Base-by-base conservation (phyloP, 2,329 filamentous ascomycete genomes). In the Tolypocladium guangdongense region DNA sequence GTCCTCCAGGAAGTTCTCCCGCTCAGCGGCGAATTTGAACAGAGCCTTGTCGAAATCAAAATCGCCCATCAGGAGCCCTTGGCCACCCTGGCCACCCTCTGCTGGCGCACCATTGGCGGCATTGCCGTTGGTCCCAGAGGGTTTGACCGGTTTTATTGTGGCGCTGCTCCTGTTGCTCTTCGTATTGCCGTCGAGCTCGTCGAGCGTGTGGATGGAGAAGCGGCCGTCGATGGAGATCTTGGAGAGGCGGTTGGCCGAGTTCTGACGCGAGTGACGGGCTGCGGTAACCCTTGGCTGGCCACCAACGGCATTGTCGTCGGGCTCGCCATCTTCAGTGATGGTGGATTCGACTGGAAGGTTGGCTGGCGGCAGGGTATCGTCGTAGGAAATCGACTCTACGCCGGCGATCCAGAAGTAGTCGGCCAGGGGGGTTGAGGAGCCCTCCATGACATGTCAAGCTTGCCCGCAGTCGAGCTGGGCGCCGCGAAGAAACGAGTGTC, bases 11-110 rank as follows among this genome's bases (percentile, higher is more conserved):
- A 99, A 99, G 56, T 86, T 87, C 63, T 99, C 93, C 59, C 93
- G 80, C 73, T 97, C 92, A n/a, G 86, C 87, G 47, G 93, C 90
- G 68, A 99, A 99, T 72, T 96, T 97, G 63, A 90, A 75, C 60
- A 99, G 77, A 30, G 93, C 92, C 64, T 88, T 85, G 66, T 97
- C 93, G 64, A 99, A 99, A 68, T 97, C 93, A 64, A 88, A 90
- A 65, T 95, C 90, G 54, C 70, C 72, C 57, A 79, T 70, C 36
- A 45, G 24, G 2, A 30, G 7, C 41, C 41, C 27, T 30, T 74
- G 61, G 16, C n/a, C 41, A 24, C 52, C 39, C 11, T 56, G 43
- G 8, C 54, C 51, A 2, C 38, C 50, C 10, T 58, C 58, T 39
- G 38, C 61, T 58, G 45, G 66, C 61, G 39, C 69, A 43, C 66